Conservation (phyloP, 202 grass and related monocot species). For the Saccharum hybrid region DNA sequence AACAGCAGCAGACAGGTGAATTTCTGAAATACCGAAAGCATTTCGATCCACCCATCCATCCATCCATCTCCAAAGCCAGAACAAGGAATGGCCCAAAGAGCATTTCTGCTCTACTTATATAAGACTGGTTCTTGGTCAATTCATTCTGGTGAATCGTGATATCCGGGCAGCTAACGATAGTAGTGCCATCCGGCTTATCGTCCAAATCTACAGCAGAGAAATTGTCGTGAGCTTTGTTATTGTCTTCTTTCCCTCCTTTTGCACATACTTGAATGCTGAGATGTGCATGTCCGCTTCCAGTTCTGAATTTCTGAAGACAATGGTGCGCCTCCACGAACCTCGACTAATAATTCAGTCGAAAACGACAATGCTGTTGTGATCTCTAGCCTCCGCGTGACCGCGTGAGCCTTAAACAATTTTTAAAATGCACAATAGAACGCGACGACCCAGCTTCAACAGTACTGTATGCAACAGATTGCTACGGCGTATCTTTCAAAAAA, state of each 20-base stretch:
- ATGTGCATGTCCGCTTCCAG: not conserved
- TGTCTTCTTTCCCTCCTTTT: not conserved
- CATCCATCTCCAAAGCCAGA: too few relatives aligned
- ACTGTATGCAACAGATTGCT: too few relatives aligned
- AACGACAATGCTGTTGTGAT: not conserved
- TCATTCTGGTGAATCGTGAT: not conserved
- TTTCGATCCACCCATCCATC: not conserved
- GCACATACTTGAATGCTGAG: not conserved
- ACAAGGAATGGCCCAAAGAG: too few relatives aligned
- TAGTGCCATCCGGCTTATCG: not conserved
- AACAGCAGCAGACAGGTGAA: not conserved
- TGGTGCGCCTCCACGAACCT: slow-evolving; percentile 45
- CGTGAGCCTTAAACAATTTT: not conserved
- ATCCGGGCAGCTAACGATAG: not conserved
- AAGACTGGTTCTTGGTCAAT: too few relatives aligned
- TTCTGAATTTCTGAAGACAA: slow-evolving; percentile 5
- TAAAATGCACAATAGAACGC: not conserved
- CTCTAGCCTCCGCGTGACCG: not conserved
- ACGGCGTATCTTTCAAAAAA: not conserved
- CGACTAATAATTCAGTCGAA: not conserved
- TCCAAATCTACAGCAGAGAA: not conserved
- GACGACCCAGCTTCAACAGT: not conserved
- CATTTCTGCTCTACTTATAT: too few relatives aligned
- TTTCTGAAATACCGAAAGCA: not conserved
- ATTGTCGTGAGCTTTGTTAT: not conserved